Evolutionary conservation across 2,329 filamentous ascomycete genomes (phyloP), one percentile per base, ranked within the genome.

Genomic region (Fusarium pseudoanthophilum): DNA sequence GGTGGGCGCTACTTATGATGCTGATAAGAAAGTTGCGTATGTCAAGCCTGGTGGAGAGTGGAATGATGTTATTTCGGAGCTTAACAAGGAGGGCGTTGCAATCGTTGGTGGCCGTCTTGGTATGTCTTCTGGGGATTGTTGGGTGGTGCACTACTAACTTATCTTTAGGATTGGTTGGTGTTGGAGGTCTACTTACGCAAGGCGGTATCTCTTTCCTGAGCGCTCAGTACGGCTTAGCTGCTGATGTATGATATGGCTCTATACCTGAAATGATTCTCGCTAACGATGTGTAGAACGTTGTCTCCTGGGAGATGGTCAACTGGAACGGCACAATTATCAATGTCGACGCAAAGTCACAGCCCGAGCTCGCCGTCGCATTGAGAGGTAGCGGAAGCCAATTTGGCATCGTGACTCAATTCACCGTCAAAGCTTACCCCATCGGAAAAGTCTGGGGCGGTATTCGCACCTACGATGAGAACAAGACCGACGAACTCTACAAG

Each of bases 11-110:
- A 48, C 49, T 2, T 72, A 72, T 30, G 64, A 72, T n/a, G 18
- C 40, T 10, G 43, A 36, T 4, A 72, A 64, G 5, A 45, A 59
- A 5, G 18, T 72, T 2, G 69, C 69, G 1, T 72, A 72, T 32
- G 64, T 72, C 0, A 72, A 72, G 39, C 69, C 69, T 4, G 69
- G 69, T 0, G 69, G 69, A 20, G 69, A 72, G 28, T 72, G 69
- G 69, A 72, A 72, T 34, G 64, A 72, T 26, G 69, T 72, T 26
- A 72, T 72, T 1, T 64, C 58, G 2, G 10, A 14, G 1, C 26
- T 72, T 0, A 21, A 64, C 3, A n/a, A 72, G 3, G 16, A 72
- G 0, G 69, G 69, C 3, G 64, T 72, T 30, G 16, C 69, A 1
- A 51, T 72, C 0, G 64, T 24, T 14, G 69, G 69, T 4, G 69